These are phyloP conservation scores for Neonectria sp. DNA, from an alignment of 2,329 filamentous ascomycete species.

Conservation along the genomic window DNA sequence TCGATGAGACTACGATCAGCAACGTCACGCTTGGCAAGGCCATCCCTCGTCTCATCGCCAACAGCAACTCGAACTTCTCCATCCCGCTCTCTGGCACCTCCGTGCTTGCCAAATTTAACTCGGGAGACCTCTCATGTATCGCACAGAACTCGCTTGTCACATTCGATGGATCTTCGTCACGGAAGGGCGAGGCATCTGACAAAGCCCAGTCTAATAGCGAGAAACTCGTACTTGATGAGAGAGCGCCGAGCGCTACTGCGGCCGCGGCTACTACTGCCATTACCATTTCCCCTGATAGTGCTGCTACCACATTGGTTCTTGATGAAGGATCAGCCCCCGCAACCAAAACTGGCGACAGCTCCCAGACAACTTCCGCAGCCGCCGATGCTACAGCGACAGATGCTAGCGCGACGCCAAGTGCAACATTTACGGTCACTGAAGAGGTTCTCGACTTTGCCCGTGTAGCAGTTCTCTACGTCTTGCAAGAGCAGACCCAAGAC, in stretches of 20 bases:
- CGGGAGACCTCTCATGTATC: slow-evolving; percentile 82
- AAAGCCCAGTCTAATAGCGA: slow-evolving; percentile 45
- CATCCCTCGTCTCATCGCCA: slow-evolving; percentile 80
- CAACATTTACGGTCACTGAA: slow-evolving; percentile 66
- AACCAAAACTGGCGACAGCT: slow-evolving; percentile 25
- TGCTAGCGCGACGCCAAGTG: slow-evolving; percentile 21
- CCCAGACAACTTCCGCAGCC: slow-evolving; percentile 31
- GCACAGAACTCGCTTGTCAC: slow-evolving; percentile 91
- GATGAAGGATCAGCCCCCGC: slow-evolving; percentile 39
- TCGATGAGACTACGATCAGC: slow-evolving; percentile 56
- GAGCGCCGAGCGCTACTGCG: slow-evolving; percentile 29
- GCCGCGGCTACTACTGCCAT: slow-evolving; percentile 31
- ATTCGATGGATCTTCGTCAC: slow-evolving; percentile 74
- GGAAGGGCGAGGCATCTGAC: slow-evolving; percentile 50
- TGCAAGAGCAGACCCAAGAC: slow-evolving; percentile 68
- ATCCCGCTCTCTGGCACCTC: slow-evolving; percentile 79
- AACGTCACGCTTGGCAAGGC: slow-evolving; percentile 88
- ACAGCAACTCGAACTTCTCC: slow-evolving; percentile 78
- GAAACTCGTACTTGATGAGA: slow-evolving; percentile 28
- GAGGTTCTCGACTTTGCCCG: slow-evolving; percentile 75
- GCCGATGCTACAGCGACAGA: slow-evolving; percentile 32
- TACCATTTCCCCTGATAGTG: slow-evolving; percentile 38
- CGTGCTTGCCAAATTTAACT: slow-evolving; percentile 83
- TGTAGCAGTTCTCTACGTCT: slow-evolving; percentile 72
- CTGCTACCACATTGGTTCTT: slow-evolving; percentile 39